These are phyloP conservation scores for Omphalotus guepiniiformis DNA, from an alignment of 768 basidiomycete species.

Conservation along the genomic window DNA sequence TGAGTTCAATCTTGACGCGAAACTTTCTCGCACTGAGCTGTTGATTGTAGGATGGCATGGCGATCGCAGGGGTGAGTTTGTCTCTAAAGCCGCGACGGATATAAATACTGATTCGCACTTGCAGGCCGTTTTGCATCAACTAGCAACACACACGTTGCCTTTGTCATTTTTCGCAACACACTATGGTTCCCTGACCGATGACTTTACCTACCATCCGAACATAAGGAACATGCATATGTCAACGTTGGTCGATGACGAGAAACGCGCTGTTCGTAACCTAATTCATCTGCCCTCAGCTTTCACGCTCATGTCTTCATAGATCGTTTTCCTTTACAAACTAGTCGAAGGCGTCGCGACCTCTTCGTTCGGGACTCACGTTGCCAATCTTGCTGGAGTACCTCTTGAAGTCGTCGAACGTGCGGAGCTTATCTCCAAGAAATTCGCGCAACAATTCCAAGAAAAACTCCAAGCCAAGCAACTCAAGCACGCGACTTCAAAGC, in stretches of 20 bases:
- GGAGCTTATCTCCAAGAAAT: conserved; percentile 80
- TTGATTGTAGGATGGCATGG: conserved; percentile 84
- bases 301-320: conserved; percentile 36
- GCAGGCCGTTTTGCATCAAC: conserved; percentile 88
- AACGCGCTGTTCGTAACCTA: conserved; percentile 60
- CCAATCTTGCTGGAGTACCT: conserved; percentile 91
- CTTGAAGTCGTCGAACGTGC: conserved; percentile 82
- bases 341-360: conserved; percentile 82
- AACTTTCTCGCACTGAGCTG: neutral
- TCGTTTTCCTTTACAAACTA: conserved; percentile 94
- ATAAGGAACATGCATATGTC: conserved; percentile 96
- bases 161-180: conserved; percentile 97
- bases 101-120: conserved; percentile 4
- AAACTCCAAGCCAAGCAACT: conserved; percentile 64
- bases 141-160: conserved; percentile 89
- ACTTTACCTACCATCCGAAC: conserved; percentile 88
- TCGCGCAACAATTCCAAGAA: conserved; percentile 84
- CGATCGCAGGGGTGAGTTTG: conserved; percentile 77
- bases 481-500: conserved; percentile 44
- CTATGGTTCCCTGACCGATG: conserved; percentile 93
- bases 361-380: conserved; percentile 93
- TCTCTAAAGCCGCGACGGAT: no score
- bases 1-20: conserved; percentile 30
- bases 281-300: no score
- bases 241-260: conserved; percentile 89